phyloP scores from a whole-genome alignment of 805 yeast species.

The Maudiozyma bulderi region DNA sequence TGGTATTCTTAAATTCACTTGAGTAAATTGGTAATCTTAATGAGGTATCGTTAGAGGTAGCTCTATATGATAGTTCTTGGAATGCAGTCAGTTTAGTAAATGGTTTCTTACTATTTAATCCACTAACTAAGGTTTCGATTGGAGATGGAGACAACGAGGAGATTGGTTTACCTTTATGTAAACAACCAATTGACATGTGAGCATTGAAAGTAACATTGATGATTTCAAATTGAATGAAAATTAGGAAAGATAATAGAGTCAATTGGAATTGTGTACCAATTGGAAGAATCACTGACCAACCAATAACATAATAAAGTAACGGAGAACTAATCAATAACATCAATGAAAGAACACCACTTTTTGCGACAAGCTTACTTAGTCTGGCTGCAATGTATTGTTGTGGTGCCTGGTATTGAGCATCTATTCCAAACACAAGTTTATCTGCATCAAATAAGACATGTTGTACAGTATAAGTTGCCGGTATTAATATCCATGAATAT shows the following conservation, averaged over 20 bases:
- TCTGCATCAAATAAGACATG: conserved; percentile 48
- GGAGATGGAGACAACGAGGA: conserved; percentile 49
- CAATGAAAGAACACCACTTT: conserved; percentile 15
- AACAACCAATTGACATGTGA: conserved; percentile 62
- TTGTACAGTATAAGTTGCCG: conserved; percentile 40
- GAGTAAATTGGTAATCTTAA: conserved; percentile 47
- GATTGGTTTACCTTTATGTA: conserved; percentile 55
- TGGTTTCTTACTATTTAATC: conserved; percentile 43
- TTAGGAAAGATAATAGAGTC: conserved; percentile 29
- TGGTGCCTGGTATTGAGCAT: conserved; percentile 32
- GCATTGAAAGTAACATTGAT: conserved; percentile 51
- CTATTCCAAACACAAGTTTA: conserved; percentile 38
- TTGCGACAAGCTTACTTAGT: conserved; percentile 29
- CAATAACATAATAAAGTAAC: conserved; percentile 28
- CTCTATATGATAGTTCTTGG: conserved; percentile 62
- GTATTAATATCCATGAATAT: conserved; percentile 31
- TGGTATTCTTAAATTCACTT: conserved; percentile 36
- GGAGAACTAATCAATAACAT: conserved; percentile 17
- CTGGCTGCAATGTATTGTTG: conserved; percentile 25
- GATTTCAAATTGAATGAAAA: conserved; percentile 41
- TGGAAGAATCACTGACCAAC: conserved; percentile 31
- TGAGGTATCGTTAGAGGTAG: conserved; percentile 40
- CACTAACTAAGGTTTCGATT: conserved; percentile 51
- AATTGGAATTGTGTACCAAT: conserved; percentile 24
- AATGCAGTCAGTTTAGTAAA: conserved; percentile 56